Evolutionary conservation across 441 rosid genomes (phyloP).

Genomic region (Melastoma candidum): DNA sequence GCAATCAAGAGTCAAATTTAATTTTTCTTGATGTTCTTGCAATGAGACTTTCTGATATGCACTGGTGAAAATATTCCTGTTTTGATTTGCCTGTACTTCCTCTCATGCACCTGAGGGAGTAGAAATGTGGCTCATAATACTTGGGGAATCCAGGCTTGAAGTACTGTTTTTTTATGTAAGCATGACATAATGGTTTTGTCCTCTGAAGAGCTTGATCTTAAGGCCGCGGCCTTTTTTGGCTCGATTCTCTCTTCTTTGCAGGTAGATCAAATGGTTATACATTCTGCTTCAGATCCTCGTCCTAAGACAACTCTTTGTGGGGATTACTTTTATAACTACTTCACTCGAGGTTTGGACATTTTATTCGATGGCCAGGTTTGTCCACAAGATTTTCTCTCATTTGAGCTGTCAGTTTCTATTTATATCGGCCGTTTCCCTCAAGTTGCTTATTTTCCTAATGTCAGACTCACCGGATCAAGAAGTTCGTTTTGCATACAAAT

Average conservation of each 20-base stretch:
- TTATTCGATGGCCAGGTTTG: slow-evolving; percentile 93
- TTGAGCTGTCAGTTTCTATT: background rate
- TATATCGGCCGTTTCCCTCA: background rate
- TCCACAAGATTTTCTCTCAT: slow-evolving; percentile 1
- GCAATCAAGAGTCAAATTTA: too few relatives aligned
- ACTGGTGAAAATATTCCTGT: too few relatives aligned
- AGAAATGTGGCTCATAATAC: too few relatives aligned
- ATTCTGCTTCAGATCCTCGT: slow-evolving; percentile 84
- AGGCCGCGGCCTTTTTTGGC: too few relatives aligned
- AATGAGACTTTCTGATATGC: too few relatives aligned
- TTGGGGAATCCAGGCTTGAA: too few relatives aligned
- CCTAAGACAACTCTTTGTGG: slow-evolving; percentile 87
- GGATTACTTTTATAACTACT: slow-evolving; percentile 94
- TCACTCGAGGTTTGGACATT: slow-evolving; percentile 91
- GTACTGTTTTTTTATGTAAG: too few relatives aligned
- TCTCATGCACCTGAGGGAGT: too few relatives aligned
- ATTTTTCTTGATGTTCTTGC: too few relatives aligned
- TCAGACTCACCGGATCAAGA: slow-evolving; percentile 89
- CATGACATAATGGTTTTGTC: too few relatives aligned
- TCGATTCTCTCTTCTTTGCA: slow-evolving; percentile 16
- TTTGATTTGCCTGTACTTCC: too few relatives aligned
- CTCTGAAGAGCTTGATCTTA: too few relatives aligned
- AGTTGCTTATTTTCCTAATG: slow-evolving; percentile 16
- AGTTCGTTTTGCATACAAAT: slow-evolving; percentile 84
- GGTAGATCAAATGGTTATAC: slow-evolving; percentile 99